Base-by-base conservation (phyloP, 495 filamentous ascomycete genomes). In the Aspergillus nanangensis region DNA sequence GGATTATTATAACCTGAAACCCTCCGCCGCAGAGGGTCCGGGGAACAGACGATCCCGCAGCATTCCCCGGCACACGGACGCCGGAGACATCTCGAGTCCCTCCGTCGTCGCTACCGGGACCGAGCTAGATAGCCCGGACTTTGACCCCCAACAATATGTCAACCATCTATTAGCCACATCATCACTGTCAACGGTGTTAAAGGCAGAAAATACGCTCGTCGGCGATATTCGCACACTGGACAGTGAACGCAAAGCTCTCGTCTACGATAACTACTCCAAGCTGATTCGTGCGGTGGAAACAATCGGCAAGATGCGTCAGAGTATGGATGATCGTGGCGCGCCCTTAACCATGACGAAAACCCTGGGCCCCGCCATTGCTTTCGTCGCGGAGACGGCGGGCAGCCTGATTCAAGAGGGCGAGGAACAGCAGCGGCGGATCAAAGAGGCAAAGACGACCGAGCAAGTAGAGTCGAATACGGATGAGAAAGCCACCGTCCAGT, bases 251-350 rank as follows among this genome's bases (percentile, higher is more conserved):
- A 98, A 98, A 66, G 90, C 93, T 18, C 72, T 98, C 32, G 93
- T 98, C 4, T 98, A 98, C 62, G 93, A 98, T 63, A 98, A 98
- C 62, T 98, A 96, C 65, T 88, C 82, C 50, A 97, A 96, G 71
- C 70, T 98, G 56, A 96, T 98, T 50, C 79, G 81, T 14, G 93
- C 93, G 13, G 96, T 94, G 11, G 90, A 95, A 62, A 97, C 92
- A 10, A 98, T 98, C 58, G 78, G 88, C 19, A 85, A 83, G 61
- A 73, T 75, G 71, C 58, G 69, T 13, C 58, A 56, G 43, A 72
- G 80, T 72, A 70, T 67, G 72, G 69, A 71, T 52, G 65, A 72
- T 17, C 59, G 69, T 0, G 74, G 67, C 4, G 62, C 69, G 17
- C 71, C 69, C 21, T 61, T 73, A 60, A 73, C 68, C 0, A 73